Evolutionary conservation across 2,329 filamentous ascomycete species (phyloP), one percentile per base, ranked within the genome.

Genomic region (Pseudocercospora ulei): DNA sequence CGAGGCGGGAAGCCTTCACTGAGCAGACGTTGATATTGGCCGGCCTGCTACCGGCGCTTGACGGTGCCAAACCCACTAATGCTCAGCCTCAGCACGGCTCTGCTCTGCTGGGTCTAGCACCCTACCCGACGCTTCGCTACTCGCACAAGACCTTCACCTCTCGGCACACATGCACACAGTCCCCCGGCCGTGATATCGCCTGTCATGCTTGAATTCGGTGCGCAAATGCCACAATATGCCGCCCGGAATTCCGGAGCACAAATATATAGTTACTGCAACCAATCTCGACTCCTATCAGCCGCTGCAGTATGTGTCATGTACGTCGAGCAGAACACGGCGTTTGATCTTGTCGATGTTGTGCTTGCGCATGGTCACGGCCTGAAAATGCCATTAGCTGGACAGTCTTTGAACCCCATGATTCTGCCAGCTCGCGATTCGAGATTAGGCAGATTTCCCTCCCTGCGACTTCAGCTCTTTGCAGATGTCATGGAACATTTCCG

Each of bases 291-390:
- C 34, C 37, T 39, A 34, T 33, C 17, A 33, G 5, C 37, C 14
- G 14, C 37, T 39, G 16, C 24, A 38, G 9, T 28, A 29, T 8
- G 23, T 38, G 9, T 25, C 35, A 28, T 38, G 22, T 19, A 13
- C 25, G 25, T 49, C 43, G n/a, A 49, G 44, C 8, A 49, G 24
- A 9, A 49, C 46, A 13, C 44, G 46, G 22, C 46, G 43, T 36
- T 44, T 49, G 41, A 49, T 49, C 23, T 49, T 49, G 28, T 49
- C 44, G 14, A 49, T 42, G 14, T 49, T 49, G 38, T 43, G 28
- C 27, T 49, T 49, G 36, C 46, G 47, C 46, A 47, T 49, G 14
- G 38, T 30, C 9, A 49, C 46, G 20, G 46, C 46, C 46, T 46
- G 19, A 16, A 17, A 26, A 7, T 8, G 25, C 8, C 7, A 12